phyloP scores from a whole-genome alignment of 306 rosid genomes.

The Phaseolus lunatus region DNA sequence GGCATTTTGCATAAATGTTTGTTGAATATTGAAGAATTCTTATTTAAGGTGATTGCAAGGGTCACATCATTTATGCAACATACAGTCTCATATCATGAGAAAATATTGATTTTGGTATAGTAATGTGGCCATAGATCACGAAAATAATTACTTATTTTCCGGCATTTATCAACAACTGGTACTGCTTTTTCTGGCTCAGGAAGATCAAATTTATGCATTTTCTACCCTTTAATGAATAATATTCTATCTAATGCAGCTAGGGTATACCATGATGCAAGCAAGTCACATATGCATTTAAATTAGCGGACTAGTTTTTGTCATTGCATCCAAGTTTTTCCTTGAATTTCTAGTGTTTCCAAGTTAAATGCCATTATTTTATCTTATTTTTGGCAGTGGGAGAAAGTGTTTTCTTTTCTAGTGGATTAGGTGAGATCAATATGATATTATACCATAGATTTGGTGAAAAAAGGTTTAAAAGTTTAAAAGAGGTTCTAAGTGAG shows the following conservation, averaged over 20 bases:
- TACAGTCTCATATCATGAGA: background rate
- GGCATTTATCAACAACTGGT: background rate
- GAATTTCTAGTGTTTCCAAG: too few species aligned
- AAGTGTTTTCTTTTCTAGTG: too few species aligned
- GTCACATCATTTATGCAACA: background rate
- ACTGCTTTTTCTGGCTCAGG: background rate
- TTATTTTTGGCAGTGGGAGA: too few species aligned
- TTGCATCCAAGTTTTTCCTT: too few species aligned
- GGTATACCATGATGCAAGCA: background rate
- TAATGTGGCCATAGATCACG: background rate
- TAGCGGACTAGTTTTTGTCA: background rate
- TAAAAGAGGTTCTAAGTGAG: too few species aligned
- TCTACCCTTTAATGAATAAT: background rate
- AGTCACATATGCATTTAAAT: slow-evolving; percentile 12
- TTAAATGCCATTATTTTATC: too few species aligned
- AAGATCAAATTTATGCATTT: background rate
- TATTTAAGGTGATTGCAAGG: slow-evolving; percentile 28
- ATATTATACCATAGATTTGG: too few species aligned
- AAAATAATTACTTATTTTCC: background rate
- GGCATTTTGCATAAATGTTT: slow-evolving; percentile 6
- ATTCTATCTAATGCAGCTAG: background rate
- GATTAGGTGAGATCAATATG: too few species aligned
- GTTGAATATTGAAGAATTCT: slow-evolving; percentile 23
- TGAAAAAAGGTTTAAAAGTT: too few species aligned
- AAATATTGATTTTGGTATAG: slow-evolving; percentile 13